Evolutionary conservation across 352 stramenopile genomes (phyloP).

Genomic region (Globisporangium nagaii): DNA sequence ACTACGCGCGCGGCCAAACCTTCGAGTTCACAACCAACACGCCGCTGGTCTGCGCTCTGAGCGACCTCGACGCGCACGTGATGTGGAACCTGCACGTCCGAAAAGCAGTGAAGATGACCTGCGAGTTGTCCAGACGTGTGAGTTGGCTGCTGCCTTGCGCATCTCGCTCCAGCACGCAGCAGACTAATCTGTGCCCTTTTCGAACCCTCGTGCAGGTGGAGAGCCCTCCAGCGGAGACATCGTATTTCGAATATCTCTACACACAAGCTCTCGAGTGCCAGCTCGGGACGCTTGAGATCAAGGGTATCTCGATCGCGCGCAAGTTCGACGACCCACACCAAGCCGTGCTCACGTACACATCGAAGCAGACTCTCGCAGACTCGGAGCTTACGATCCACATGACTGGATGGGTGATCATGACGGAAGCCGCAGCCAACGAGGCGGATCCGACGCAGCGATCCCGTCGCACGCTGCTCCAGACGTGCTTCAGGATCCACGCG

Average conservation of each 20-base stretch:
- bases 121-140: no score
- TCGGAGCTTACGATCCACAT: background rate
- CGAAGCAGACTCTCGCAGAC: background rate
- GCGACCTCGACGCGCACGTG: background rate
- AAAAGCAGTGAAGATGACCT: no score
- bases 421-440: no score
- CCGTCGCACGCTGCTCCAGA: background rate
- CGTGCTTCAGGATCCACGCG: background rate
- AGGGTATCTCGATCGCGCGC: background rate
- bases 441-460: no score
- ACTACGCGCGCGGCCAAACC: background rate
- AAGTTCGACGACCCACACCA: background rate
- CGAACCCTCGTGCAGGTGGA: no score
- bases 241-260: background rate
- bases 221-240: no score
- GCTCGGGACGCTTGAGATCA: background rate
- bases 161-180: no score
- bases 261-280: background rate
- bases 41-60: background rate
- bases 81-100: background rate
- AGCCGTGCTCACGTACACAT: background rate
- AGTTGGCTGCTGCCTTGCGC: no score
- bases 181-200: no score
- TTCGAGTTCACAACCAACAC: slow-evolving; percentile 4
- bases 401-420: background rate